Conservation (phyloP, 441 rosid genomes). For the Syzygium syzygioides region DNA sequence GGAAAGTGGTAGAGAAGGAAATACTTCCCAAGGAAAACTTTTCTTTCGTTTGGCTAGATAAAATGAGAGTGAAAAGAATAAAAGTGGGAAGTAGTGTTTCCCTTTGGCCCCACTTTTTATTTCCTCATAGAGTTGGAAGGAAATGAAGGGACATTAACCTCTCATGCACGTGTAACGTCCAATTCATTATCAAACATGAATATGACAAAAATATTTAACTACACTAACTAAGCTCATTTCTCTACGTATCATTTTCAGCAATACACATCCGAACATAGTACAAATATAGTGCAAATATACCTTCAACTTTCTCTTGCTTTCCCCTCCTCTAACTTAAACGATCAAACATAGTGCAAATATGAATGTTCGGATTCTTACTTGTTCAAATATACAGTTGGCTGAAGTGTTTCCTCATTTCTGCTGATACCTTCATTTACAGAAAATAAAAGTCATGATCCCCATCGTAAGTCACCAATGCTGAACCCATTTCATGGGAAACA, state of each 20-base stretch:
- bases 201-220: not conserved
- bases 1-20: not conserved
- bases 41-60: not conserved
- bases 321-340: not conserved
- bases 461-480: not conserved
- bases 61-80: not conserved
- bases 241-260: not conserved
- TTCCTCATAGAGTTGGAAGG: not conserved
- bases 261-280: not conserved
- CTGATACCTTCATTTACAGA: conserved; percentile 45
- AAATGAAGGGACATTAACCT: not conserved
- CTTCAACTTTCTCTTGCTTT: not conserved
- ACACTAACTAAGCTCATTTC: not conserved
- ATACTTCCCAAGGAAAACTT: not conserved
- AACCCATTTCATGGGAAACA: not conserved
- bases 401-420: conserved; percentile 84
- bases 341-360: not conserved
- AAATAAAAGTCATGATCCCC: conserved; percentile 3
- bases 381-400: conserved; percentile 72
- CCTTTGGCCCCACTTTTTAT: not conserved
- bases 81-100: not conserved
- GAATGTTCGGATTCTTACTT: conserved; percentile 40
- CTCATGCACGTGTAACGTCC: not conserved
- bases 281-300: not conserved
- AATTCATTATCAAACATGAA: not conserved